Percentiles rank a stretch among this genome's conserved stretches.
phyloP scores from a whole-genome alignment of 2,329 filamentous ascomycete genomes.

The Colletotrichum noveboracense region DNA sequence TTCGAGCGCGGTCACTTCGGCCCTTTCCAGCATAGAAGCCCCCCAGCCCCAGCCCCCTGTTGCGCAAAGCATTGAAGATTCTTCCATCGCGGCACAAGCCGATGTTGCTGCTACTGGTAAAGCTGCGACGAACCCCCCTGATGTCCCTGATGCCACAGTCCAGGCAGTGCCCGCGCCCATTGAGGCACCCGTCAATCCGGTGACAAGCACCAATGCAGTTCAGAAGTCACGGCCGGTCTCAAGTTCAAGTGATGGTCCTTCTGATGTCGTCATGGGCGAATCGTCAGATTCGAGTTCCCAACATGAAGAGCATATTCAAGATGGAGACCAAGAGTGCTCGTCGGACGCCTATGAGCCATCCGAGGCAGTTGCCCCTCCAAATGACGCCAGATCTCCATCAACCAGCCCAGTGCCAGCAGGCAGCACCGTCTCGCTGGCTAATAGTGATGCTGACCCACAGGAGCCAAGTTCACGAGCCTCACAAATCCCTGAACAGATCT shows the following conservation, averaged over 20 bases:
- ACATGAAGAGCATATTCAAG: conserved; percentile 23
- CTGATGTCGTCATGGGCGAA: conserved; percentile 23
- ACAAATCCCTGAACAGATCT: conserved; percentile 22
- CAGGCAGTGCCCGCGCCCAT: background rate
- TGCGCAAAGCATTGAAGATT: background rate
- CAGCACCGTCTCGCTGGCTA: conserved; percentile 25
- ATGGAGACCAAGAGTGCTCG: conserved; percentile 19
- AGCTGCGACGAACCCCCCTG: background rate
- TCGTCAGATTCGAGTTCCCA: conserved; percentile 9
- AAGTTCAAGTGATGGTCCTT: conserved; percentile 1
- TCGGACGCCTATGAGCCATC: conserved; percentile 63
- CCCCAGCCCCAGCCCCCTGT: background rate
- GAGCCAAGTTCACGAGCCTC: conserved; percentile 25
- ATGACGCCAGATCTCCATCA: conserved; percentile 62
- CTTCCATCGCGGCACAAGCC: background rate
- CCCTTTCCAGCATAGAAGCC: background rate
- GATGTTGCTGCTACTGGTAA: conserved; percentile 10
- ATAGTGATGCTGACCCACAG: conserved; percentile 31
- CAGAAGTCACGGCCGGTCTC: conserved; percentile 1
- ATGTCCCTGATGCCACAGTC: background rate
- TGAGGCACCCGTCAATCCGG: background rate
- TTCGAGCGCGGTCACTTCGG: background rate
- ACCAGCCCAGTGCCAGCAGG: conserved; percentile 28
- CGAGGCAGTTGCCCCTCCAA: conserved; percentile 44
- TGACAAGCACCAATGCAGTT: background rate